phyloP scores from a whole-genome alignment of 306 rosid genomes.

The Herpetospermum pedunculosum region DNA sequence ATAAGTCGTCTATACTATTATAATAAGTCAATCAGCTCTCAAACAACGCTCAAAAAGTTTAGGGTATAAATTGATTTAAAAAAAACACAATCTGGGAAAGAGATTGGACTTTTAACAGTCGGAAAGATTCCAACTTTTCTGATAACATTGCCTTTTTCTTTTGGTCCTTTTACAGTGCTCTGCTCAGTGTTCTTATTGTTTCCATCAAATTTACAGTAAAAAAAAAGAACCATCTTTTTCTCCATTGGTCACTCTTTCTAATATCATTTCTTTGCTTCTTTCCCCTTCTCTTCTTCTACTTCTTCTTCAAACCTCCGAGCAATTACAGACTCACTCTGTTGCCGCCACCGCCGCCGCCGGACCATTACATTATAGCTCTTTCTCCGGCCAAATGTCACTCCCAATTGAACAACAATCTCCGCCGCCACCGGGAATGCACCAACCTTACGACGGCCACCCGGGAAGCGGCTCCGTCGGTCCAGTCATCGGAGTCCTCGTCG shows the following conservation, averaged over 20 bases:
- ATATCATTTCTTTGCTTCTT: too few species aligned
- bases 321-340: background rate
- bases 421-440: constrained; percentile 7
- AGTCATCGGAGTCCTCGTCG: constrained; percentile 17
- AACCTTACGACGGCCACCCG: background rate
- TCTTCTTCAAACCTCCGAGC: background rate
- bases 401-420: constrained; percentile 16
- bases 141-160: constrained; percentile 26
- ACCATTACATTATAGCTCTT: background rate
- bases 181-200: constrained; percentile 3
- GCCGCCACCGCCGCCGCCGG: background rate
- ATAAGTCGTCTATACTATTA: too few species aligned
- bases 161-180: constrained; percentile 26
- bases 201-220: constrained; percentile 3
- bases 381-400: constrained; percentile 6
- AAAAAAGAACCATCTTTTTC: background rate
- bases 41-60: too few species aligned
- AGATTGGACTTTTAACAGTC: constrained; percentile 23
- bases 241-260: background rate
- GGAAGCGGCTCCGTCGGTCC: constrained; percentile 21
- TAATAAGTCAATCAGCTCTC: too few species aligned
- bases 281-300: background rate
- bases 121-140: constrained; percentile 46
- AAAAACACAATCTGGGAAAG: constrained; percentile 21
- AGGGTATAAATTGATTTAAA: too few species aligned